Percentiles rank a stretch among this genome's conserved stretches.
These are phyloP conservation scores for Daldinia childiae DNA, from an alignment of 495 filamentous ascomycete genomes.

Conservation along the genomic window DNA sequence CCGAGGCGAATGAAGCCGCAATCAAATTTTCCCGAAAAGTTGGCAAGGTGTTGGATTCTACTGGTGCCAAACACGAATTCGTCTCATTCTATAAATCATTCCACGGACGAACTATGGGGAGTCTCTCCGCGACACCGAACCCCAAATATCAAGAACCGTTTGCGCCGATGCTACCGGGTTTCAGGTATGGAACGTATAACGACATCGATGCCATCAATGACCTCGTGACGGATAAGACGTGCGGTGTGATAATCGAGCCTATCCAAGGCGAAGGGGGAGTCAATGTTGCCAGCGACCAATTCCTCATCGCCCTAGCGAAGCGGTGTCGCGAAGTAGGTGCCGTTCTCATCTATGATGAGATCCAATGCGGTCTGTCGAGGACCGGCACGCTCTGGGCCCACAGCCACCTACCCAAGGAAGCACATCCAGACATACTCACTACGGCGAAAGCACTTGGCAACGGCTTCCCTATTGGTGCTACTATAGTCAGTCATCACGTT, in stretches of 20 bases:
- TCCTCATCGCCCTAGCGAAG: slow-evolving; percentile 77
- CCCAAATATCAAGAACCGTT: slow-evolving; percentile 97
- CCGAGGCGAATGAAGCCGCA: slow-evolving; percentile 96
- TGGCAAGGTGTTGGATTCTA: slow-evolving; percentile 75
- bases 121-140: slow-evolving; percentile 93
- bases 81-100: slow-evolving; percentile 91
- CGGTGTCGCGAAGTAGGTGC: slow-evolving; percentile 89
- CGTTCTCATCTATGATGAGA: slow-evolving; percentile 93
- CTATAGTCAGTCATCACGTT: slow-evolving; percentile 80
- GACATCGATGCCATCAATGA: slow-evolving; percentile 73
- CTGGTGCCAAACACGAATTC: slow-evolving; percentile 80
- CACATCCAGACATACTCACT: slow-evolving; percentile 93
- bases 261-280: slow-evolving; percentile 98
- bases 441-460: slow-evolving; percentile 96
- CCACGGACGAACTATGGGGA: slow-evolving; percentile 96
- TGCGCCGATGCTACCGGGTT: slow-evolving; percentile 93
- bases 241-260: slow-evolving; percentile 95
- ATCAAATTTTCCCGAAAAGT: slow-evolving; percentile 96
- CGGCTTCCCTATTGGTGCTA: slow-evolving; percentile 93
- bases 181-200: slow-evolving; percentile 86
- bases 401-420: slow-evolving; percentile 70
- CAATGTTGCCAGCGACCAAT: slow-evolving; percentile 81
- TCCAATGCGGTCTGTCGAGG: slow-evolving; percentile 89
- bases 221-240: slow-evolving; percentile 84
- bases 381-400: slow-evolving; percentile 95